Conservation (phyloP, 73 alveolate species). For the Tetrahymena thermophila region DNA sequence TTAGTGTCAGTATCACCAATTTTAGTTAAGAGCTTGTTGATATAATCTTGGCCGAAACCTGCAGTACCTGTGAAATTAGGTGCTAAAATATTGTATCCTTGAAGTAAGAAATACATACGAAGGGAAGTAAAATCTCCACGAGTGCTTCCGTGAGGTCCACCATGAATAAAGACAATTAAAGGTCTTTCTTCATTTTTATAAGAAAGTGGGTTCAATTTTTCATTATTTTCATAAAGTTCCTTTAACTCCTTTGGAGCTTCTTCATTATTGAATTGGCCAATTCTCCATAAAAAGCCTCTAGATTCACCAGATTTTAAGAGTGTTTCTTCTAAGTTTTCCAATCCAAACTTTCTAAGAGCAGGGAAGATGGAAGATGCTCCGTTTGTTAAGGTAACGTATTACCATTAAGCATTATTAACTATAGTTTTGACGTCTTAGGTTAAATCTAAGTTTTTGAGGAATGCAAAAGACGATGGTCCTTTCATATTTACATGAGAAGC, state of each 20-base stretch:
- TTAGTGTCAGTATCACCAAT: slow-evolving; percentile 16
- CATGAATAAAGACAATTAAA: slow-evolving; percentile 21
- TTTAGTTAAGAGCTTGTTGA: slow-evolving; percentile 10
- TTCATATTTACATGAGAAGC: not conserved
- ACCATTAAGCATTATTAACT: not conserved
- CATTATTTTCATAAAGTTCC: not conserved
- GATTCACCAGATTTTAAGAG: slow-evolving; percentile 2
- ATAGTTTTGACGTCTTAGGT: not conserved
- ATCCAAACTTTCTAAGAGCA: not conserved
- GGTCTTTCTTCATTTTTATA: slow-evolving; percentile 21
- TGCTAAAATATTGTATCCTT: slow-evolving; percentile 23
- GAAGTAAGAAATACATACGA: slow-evolving; percentile 7
- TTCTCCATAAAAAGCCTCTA: slow-evolving; percentile 28
- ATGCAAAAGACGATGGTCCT: not conserved
- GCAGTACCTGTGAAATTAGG: slow-evolving; percentile 38
- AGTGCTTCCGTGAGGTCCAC: slow-evolving; percentile 35
- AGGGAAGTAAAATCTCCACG: slow-evolving; percentile 10
- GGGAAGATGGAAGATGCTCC: not conserved
- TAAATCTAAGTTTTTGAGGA: not conserved
- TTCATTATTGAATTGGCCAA: not conserved
- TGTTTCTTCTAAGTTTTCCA: slow-evolving; percentile 6
- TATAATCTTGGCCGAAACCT: slow-evolving; percentile 26
- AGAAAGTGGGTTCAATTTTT: slow-evolving; percentile 4
- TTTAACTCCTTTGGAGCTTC: not conserved
- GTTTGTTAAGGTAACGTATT: not conserved